These are phyloP conservation scores for Ascochyta rabiei DNA, from an alignment of 2,329 filamentous ascomycete genomes.

Conservation along the genomic window DNA sequence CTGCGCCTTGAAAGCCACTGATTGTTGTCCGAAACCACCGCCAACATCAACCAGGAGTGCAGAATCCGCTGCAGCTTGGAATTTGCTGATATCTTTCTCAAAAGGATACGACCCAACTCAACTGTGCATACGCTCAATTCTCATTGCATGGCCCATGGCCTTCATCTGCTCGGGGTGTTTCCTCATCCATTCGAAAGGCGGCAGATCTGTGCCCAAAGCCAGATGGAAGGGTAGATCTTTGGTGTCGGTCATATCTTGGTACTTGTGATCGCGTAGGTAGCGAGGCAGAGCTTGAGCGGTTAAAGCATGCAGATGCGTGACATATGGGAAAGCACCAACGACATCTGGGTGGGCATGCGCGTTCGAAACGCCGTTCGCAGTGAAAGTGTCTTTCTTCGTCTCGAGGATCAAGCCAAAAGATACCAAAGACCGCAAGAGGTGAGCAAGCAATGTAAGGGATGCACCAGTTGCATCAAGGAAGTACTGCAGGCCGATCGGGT, in stretches of 20 bases:
- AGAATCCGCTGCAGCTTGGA: constrained; percentile 20
- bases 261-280: constrained; percentile 37
- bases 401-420: constrained; percentile 42
- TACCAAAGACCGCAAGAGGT: constrained; percentile 43
- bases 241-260: constrained; percentile 31
- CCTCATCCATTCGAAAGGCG: constrained; percentile 40
- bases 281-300: constrained; percentile 34
- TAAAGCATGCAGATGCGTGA: constrained; percentile 29
- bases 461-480: constrained; percentile 31
- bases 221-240: constrained; percentile 37
- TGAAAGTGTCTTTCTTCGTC: constrained; percentile 33
- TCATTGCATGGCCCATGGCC: constrained; percentile 37
- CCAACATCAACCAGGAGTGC: constrained; percentile 41
- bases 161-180: constrained; percentile 34
- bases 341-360: constrained; percentile 35
- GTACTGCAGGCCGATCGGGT: constrained; percentile 18
- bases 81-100: constrained; percentile 17
- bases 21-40: constrained; percentile 41
- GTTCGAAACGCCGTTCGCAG: constrained; percentile 38
- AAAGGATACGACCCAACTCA: constrained; percentile 34
- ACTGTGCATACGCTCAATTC: constrained; percentile 24
- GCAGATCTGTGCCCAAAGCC: constrained; percentile 32
- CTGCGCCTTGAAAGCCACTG: constrained; percentile 28
- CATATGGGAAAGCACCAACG: constrained; percentile 33
- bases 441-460: constrained; percentile 35